Evolutionary conservation across 2,329 filamentous ascomycete genomes (phyloP).

Genomic region (Xylaria multiplex): DNA sequence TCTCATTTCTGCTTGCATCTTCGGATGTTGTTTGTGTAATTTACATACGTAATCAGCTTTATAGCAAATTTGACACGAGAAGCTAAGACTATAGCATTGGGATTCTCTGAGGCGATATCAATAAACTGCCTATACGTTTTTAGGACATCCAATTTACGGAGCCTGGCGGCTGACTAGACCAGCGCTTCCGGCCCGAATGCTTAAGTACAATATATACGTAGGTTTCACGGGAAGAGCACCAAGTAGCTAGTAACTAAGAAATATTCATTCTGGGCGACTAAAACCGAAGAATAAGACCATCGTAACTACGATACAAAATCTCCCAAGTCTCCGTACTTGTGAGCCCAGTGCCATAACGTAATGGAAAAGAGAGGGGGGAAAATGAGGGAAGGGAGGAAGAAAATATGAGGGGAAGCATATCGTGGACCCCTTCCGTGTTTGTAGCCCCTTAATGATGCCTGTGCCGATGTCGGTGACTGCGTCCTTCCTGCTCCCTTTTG

Average conservation of each 20-base stretch:
- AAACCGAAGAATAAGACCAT: neutral
- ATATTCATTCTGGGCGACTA: neutral
- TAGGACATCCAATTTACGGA: too few species aligned
- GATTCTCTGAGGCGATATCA: too few species aligned
- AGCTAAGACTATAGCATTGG: too few species aligned
- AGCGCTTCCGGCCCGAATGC: neutral
- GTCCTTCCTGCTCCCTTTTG: neutral
- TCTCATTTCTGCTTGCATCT: neutral
- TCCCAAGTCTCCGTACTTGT: neutral
- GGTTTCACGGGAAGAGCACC: neutral
- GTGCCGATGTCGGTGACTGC: neutral
- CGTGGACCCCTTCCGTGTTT: neutral
- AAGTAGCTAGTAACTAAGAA: neutral
- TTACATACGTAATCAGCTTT: neutral
- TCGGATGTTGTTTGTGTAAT: neutral
- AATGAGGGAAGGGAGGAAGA: too few species aligned
- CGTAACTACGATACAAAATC: neutral
- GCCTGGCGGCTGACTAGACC: too few species aligned
- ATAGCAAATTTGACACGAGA: too few species aligned
- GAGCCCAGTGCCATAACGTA: neutral
- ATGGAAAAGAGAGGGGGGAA: neutral
- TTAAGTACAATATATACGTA: neutral
- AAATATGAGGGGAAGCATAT: neutral
- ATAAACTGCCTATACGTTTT: neutral
- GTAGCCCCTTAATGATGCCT: neutral